Base-by-base conservation (phyloP, 768 basidiomycete genomes). In the Trichaptum fuscoviolaceum region DNA sequence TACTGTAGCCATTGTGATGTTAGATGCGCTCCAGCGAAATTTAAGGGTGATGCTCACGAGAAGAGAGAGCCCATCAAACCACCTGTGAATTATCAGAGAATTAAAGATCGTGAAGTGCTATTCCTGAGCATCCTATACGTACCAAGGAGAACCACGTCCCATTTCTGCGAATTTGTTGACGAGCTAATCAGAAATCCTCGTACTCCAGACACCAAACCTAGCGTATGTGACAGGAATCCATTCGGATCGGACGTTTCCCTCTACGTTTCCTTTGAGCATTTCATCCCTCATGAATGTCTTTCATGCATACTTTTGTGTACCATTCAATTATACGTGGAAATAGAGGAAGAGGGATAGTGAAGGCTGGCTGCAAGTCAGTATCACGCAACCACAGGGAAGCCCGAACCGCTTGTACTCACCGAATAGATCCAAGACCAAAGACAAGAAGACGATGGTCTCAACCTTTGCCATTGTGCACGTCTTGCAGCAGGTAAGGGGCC, bases 261-360 rank as follows among this genome's bases (percentile, higher is more conserved):
- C 85, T 94, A 62, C 66, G 65, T 64, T 30, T 35, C n/a, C 42
- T 25, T 25, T 64, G 35, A 66, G 9, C n/a, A 36, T 57, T 64
- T 65, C 23, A 57, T 57, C 58, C 58, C 20, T 36, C 42, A 42
- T 9, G 27, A 42, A 42, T 34, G 20, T 30, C 57, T 27, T 63
- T 35, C 60, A 63, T 67, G 66, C n/a, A 71, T 69, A 90, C 92
- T 73, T 86, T 76, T 0, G 88, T 89, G 74, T 95, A 96, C 91
- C 91, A 95, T 78, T 96, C 90, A 58, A 97, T 95, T 63, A 99
- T 82, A n/a, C 96, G 87, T n/a, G 96, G 96, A 77, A 98, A 98
- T 34, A 98, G 85, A 24, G 96, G 96, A n/a, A 98, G 83, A 10
- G 95, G 95, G 60, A 96, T 92, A 25, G 94, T 97, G 77, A 96